Evolutionary conservation across 371 early-diverging fungal species (phyloP).

Genomic region (Nematocida sp.): DNA sequence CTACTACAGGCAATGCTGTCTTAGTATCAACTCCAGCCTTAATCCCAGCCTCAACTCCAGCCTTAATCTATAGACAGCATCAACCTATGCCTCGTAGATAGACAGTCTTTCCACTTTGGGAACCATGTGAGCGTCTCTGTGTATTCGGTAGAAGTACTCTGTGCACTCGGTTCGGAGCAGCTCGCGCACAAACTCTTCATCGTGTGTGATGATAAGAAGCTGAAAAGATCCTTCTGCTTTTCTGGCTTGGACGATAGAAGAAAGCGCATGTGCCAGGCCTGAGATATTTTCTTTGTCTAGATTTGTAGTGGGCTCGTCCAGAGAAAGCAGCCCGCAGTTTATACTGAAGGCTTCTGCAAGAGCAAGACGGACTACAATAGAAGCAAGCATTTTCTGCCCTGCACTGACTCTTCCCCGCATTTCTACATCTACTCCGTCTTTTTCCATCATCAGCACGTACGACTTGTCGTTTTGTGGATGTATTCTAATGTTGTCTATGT

Average conservation of each 20-base stretch:
- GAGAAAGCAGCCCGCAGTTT: constrained; percentile 85
- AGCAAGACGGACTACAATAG: constrained; percentile 89
- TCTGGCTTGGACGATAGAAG: constrained; percentile 67
- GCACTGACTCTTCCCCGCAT: constrained; percentile 97
- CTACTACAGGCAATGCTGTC: too few relatives aligned
- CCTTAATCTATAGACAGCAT: too few relatives aligned
- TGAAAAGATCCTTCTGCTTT: constrained; percentile 78
- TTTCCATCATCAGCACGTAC: constrained; percentile 71
- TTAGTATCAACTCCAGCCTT: too few relatives aligned
- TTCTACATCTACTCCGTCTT: constrained; percentile 77
- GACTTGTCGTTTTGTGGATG: constrained; percentile 41
- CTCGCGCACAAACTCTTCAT: constrained; percentile 82
- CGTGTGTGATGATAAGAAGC: constrained; percentile 95
- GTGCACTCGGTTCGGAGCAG: constrained; percentile 68
- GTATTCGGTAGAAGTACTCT: constrained; percentile 61
- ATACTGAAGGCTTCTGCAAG: constrained; percentile 86
- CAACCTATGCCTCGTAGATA: constrained; percentile 31
- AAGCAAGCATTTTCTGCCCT: constrained; percentile 92
- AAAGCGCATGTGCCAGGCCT: constrained; percentile 76
- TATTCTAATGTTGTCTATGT: constrained; percentile 65
- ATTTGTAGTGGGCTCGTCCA: constrained; percentile 99
- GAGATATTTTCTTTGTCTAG: constrained; percentile 85
- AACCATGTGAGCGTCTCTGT: constrained; percentile 55
- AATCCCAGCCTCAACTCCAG: too few relatives aligned
- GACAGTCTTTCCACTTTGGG: constrained; percentile 47